Evolutionary conservation across 331 rosid genomes (phyloP), one percentile per base, ranked within the genome.

Genomic region (Pyracantha coccinea): DNA sequence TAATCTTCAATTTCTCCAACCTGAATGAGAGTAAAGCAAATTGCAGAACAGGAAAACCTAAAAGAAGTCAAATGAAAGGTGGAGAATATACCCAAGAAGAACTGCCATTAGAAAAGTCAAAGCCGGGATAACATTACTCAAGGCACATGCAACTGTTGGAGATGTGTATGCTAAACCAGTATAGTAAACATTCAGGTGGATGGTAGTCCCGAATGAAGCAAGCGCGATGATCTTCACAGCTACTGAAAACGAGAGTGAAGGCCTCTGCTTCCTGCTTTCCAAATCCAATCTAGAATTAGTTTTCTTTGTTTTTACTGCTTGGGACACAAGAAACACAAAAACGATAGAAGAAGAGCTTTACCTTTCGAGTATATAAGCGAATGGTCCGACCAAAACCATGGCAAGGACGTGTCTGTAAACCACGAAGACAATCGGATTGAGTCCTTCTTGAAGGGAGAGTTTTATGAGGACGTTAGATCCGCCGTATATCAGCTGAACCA

Each of bases 1-100:
- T 64, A 6, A 85, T 78, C 15, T 75, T 81, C 79, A 81, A 28
- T 54, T 79, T 72, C 77, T 84, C 88, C 85, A 84, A 75, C 76
- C 83, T 84, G 29, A 60, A 35, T 14, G 4, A 21, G 75, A 54
- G 21, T 28, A n/a, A 71, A 31, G 54, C 7, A 53, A 11, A 32
- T 21, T 45, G 2, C 23, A 7, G 16, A 55, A 55, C 17, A 29
- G 29, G 64, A 21, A 27, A 35, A 35, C n/a, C n/a, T n/a, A n/a
- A n/a, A n/a, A n/a, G n/a, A n/a, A n/a, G n/a, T n/a, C n/a, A n/a
- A n/a, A n/a, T n/a, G n/a, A n/a, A n/a, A n/a, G n/a, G n/a, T n/a
- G n/a, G n/a, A n/a, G 5, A 13, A 50, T 2, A 32, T 80, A 80
- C 85, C 74, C 28, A 23, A 77, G 71, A 7, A 78, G 28, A 65